Base-by-base conservation (phyloP, 176 grass and related monocot genomes). In the Carex scoparia region DNA sequence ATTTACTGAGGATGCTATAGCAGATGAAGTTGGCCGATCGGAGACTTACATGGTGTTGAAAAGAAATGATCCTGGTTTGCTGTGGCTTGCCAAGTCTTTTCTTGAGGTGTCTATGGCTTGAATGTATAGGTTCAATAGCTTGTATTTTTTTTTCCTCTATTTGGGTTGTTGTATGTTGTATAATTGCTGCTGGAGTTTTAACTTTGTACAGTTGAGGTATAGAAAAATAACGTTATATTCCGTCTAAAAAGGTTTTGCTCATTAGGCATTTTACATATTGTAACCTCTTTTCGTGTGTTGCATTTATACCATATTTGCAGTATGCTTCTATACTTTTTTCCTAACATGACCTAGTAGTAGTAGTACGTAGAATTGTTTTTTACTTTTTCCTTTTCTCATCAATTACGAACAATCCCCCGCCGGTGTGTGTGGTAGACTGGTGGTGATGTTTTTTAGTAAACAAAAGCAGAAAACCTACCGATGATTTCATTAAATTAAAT, bases 51-150 rank as follows among this genome's bases (percentile, higher is more conserved):
- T 99, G 85, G 88, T 99, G 23, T 61, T 99, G 90, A 99, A 91
- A 86, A 95, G 96, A 80, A 94, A 99, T 1, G 93, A 95, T 86
- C 96, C 91, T 79, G 93, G 93, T 16, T 88, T 99, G 86, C 51
- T 95, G 69, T 94, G 93, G 96, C 90, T 99, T 18, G 96, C 90
- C 13, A 99, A 95, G 40, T 92, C 93, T 42, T 99, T 90, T 32
- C 90, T 99, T 42, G 96, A 99, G 86, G 72, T 99, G 19, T 91
- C 88, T 19, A 85, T 94, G 79, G 89, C 86, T 84, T 95, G 85
- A 93, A 11, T 86, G 28, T 49, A 70, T 74, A 37, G 58, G 58
- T 63, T 12, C 32, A 46, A 61, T 8, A 67, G 62, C 10, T 67
- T 31, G 61, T 82, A 30, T 76, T 15, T 10, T 68, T 15, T 55